These are phyloP conservation scores for Cetraspora pellucida DNA, from an alignment of 192 early-diverging fungal genomes.

Conservation along the genomic window DNA sequence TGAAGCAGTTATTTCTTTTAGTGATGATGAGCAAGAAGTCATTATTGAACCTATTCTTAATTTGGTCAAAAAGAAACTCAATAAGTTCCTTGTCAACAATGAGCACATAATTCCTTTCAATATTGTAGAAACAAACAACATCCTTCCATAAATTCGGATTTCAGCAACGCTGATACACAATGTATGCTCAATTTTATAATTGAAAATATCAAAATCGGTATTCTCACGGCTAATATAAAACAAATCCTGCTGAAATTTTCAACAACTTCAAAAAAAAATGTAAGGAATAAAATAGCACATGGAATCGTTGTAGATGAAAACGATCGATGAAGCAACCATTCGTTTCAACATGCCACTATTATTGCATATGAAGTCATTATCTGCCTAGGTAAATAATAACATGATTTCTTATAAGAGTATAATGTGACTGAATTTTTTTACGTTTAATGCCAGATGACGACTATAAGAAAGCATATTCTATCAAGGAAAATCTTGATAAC, in stretches of 20 bases:
- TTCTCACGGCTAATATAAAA: constrained; percentile 9
- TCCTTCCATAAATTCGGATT: not conserved
- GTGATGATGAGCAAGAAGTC: constrained; percentile 1
- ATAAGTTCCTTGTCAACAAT: constrained; percentile 16
- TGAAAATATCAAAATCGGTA: constrained; percentile 15
- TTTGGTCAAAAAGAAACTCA: not conserved
- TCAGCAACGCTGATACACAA: not conserved
- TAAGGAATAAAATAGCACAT: constrained; percentile 5
- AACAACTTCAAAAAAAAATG: constrained; percentile 11
- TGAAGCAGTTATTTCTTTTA: constrained; percentile 4
- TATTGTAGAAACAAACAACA: constrained; percentile 9
- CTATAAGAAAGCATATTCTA: not conserved
- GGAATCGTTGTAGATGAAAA: constrained; percentile 10
- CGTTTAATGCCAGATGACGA: constrained; percentile 1
- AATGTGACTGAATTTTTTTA: not conserved
- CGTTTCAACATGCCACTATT: not conserved
- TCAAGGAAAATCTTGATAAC: not conserved
- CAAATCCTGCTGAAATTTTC: not conserved
- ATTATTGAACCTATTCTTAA: constrained; percentile 17
- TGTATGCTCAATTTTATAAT: constrained; percentile 4
- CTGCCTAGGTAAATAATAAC: constrained; percentile 13
- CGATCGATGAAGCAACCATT: not conserved
- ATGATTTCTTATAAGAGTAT: constrained; percentile 20
- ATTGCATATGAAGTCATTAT: not conserved
- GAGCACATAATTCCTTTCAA: constrained; percentile 21